Evolutionary conservation across 2,329 filamentous ascomycete species (phyloP).

Genomic region (Penicillium paneum): DNA sequence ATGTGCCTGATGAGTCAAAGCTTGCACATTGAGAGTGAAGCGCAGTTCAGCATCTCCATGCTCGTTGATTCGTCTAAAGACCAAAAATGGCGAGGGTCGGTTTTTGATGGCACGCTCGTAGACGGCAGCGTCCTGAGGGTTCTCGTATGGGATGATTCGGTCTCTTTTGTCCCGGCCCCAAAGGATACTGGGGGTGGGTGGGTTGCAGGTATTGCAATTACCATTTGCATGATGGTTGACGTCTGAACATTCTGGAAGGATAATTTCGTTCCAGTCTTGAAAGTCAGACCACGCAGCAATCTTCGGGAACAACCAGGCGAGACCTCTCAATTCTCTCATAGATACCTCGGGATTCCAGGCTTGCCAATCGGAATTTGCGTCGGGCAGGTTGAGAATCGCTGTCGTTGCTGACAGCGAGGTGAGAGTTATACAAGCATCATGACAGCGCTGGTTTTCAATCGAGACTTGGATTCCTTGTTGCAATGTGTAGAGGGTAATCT

Average conservation of each 20-base stretch:
- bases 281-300: slow-evolving; percentile 26
- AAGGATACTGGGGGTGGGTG: slow-evolving; percentile 31
- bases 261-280: slow-evolving; percentile 29
- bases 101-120: slow-evolving; percentile 53
- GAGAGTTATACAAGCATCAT: slow-evolving; percentile 32
- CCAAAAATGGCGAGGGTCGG: slow-evolving; percentile 44
- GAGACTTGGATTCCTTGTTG: slow-evolving; percentile 11
- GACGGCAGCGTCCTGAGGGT: slow-evolving; percentile 48
- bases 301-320: slow-evolving; percentile 36
- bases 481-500: slow-evolving; percentile 23
- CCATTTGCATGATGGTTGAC: background rate
- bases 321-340: slow-evolving; percentile 21
- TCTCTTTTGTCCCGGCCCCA: slow-evolving; percentile 33
- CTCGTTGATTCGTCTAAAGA: slow-evolving; percentile 35
- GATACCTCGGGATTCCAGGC: slow-evolving; percentile 28
- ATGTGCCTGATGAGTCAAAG: slow-evolving; percentile 37
- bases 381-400: slow-evolving; percentile 14
- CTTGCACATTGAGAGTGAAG: slow-evolving; percentile 39
- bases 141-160: slow-evolving; percentile 48
- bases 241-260: background rate
- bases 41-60: slow-evolving; percentile 37
- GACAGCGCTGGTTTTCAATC: slow-evolving; percentile 25
- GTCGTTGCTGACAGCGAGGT: slow-evolving; percentile 27
- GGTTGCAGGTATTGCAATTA: slow-evolving; percentile 32
- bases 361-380: slow-evolving; percentile 25